Evolutionary conservation across 306 rosid genomes (phyloP).

Genomic region (Castanopsis chinensis): DNA sequence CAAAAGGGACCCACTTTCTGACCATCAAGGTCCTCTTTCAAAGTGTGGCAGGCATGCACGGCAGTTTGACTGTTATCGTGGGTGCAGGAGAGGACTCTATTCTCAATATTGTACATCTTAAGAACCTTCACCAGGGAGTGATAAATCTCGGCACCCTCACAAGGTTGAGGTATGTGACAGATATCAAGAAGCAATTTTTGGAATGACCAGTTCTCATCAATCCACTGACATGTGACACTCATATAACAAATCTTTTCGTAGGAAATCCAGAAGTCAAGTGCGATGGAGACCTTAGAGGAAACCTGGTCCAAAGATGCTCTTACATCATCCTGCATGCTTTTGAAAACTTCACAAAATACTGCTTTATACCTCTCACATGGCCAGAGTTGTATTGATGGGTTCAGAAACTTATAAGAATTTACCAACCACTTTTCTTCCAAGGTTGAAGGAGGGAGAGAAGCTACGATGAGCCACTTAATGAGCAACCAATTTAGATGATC

Average conservation of each 20-base stretch:
- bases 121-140: slow-evolving; percentile 64
- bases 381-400: slow-evolving; percentile 87
- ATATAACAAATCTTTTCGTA: slow-evolving; percentile 72
- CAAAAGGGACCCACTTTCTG: slow-evolving; percentile 84
- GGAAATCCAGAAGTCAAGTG: slow-evolving; percentile 93
- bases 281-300: slow-evolving; percentile 76
- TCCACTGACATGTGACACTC: slow-evolving; percentile 95
- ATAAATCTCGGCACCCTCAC: slow-evolving; percentile 73
- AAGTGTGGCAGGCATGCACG: slow-evolving; percentile 69
- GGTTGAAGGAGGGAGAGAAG: slow-evolving; percentile 85
- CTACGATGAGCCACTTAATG: slow-evolving; percentile 75
- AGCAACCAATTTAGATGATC: slow-evolving; percentile 95
- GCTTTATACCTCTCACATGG: slow-evolving; percentile 63
- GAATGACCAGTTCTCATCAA: slow-evolving; percentile 85
- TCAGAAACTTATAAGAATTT: slow-evolving; percentile 82
- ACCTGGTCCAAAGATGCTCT: slow-evolving; percentile 64
- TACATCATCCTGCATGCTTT: slow-evolving; percentile 88
- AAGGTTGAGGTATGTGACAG: slow-evolving; percentile 76
- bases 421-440: slow-evolving; percentile 83
- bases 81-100: slow-evolving; percentile 81
- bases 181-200: slow-evolving; percentile 85
- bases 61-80: slow-evolving; percentile 79
- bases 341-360: slow-evolving; percentile 66
- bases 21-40: slow-evolving; percentile 70
- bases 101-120: slow-evolving; percentile 75